A percentile compares a stretch with the other conserved stretches of the same genome.
Evolutionary conservation across 75 land plant genomes (phyloP).

Genomic region (Selaginella tamariscina): DNA sequence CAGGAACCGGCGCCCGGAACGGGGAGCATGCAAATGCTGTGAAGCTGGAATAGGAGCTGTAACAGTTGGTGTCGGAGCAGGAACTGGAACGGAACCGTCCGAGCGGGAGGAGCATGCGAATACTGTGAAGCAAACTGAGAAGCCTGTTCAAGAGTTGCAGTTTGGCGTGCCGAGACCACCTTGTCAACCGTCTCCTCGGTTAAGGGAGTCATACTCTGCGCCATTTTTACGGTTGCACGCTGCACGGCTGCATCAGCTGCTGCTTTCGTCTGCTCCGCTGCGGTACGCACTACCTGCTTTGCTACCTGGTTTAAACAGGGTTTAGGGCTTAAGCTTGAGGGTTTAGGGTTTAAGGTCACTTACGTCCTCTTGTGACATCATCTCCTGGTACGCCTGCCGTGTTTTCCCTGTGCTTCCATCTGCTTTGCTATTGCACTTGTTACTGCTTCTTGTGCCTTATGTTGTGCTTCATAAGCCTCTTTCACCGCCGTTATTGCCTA

Average conservation of each 20-base stretch:
- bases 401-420: too few species aligned
- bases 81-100: background rate
- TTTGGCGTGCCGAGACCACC: background rate
- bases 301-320: too few species aligned
- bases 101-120: background rate
- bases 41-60: background rate
- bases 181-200: background rate
- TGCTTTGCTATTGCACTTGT: too few species aligned
- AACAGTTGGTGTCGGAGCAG: background rate
- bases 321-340: too few species aligned
- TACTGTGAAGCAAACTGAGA: background rate
- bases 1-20: background rate
- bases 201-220: background rate
- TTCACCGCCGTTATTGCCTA: too few species aligned
- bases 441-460: too few species aligned
- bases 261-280: background rate
- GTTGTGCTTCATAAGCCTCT: too few species aligned
- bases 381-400: background rate
- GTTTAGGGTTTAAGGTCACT: too few species aligned
- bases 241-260: background rate
- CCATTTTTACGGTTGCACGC: background rate
- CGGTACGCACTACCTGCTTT: background rate
- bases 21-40: background rate
- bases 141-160: background rate
- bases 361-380: too few species aligned